These are phyloP conservation scores for Populus hybrid DNA, from an alignment of 441 rosid species.

Conservation along the genomic window DNA sequence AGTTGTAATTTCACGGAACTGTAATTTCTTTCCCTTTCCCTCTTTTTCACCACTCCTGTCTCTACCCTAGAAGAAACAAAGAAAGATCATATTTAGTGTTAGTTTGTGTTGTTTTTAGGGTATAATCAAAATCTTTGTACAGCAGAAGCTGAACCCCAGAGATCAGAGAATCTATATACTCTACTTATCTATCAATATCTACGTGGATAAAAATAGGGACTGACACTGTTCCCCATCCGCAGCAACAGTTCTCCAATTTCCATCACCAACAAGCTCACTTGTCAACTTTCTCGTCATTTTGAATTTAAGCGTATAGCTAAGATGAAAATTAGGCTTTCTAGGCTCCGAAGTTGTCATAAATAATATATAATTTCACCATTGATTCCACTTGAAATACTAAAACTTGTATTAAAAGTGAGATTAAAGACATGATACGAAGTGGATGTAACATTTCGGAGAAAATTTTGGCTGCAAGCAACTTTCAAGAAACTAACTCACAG, in stretches of 20 bases:
- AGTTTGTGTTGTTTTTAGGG: constrained; percentile 25
- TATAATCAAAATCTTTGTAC: constrained; percentile 27
- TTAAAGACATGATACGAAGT: too few relatives aligned
- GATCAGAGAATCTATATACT: background rate
- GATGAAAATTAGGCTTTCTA: too few relatives aligned
- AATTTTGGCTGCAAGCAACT: too few relatives aligned
- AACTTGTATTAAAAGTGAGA: too few relatives aligned
- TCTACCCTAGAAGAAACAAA: constrained; percentile 32
- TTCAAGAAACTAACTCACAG: too few relatives aligned
- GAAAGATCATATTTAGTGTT: constrained; percentile 22
- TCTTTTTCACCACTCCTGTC: constrained; percentile 20
- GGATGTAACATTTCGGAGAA: too few relatives aligned
- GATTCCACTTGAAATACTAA: too few relatives aligned
- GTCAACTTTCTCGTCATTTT: background rate
- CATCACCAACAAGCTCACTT: background rate
- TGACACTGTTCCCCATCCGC: background rate
- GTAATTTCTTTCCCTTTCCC: constrained; percentile 18
- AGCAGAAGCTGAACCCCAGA: constrained; percentile 13
- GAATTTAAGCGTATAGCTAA: background rate
- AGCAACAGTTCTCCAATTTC: background rate
- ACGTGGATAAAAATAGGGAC: background rate
- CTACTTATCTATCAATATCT: background rate
- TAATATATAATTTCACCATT: too few relatives aligned
- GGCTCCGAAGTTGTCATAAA: too few relatives aligned
- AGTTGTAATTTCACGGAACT: constrained; percentile 37